Evolutionary conservation across 1,284 basidiomycete species (phyloP).

Genomic region (Leccinum griseonigrum): DNA sequence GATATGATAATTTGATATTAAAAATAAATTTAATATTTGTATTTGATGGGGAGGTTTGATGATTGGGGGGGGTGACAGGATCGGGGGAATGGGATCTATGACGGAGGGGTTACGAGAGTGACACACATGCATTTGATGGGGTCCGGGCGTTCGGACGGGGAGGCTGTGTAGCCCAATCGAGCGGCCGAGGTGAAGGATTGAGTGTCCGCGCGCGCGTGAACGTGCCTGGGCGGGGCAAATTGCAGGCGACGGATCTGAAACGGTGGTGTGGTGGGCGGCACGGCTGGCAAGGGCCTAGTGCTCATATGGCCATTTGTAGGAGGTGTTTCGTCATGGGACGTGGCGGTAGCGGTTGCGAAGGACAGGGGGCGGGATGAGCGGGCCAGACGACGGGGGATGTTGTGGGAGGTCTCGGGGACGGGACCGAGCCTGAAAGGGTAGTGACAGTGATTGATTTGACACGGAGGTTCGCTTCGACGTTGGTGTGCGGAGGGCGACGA

Average conservation of each 20-base stretch:
- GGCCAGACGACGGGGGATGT: neutral
- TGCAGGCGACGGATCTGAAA: conserved; percentile 30
- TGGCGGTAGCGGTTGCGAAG: conserved; percentile 29
- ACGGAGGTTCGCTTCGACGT: conserved; percentile 18
- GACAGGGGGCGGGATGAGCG: neutral
- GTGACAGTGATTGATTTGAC: conserved; percentile 14
- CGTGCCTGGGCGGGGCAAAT: conserved; percentile 27
- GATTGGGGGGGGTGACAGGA: conserved; percentile 5
- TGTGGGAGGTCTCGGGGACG: conserved; percentile 1
- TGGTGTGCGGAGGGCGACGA: conserved; percentile 16
- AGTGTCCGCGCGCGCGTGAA: conserved; percentile 23
- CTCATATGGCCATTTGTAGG: conserved; percentile 26
- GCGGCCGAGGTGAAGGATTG: conserved; percentile 19
- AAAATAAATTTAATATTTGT: conserved; percentile 11
- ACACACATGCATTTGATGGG: conserved; percentile 15
- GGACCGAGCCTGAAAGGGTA: conserved; percentile 14
- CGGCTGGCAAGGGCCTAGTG: conserved; percentile 3
- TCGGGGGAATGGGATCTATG: conserved; percentile 13
- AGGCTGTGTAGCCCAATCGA: conserved; percentile 30
- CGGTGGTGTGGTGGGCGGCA: conserved; percentile 27
- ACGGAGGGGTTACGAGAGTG: conserved; percentile 21
- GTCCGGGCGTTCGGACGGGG: conserved; percentile 14
- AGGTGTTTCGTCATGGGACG: conserved; percentile 15
- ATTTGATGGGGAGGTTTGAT: neutral
- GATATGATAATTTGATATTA: conserved; percentile 11